Conservation (phyloP, 768 basidiomycete genomes). For the Russula sp. region DNA sequence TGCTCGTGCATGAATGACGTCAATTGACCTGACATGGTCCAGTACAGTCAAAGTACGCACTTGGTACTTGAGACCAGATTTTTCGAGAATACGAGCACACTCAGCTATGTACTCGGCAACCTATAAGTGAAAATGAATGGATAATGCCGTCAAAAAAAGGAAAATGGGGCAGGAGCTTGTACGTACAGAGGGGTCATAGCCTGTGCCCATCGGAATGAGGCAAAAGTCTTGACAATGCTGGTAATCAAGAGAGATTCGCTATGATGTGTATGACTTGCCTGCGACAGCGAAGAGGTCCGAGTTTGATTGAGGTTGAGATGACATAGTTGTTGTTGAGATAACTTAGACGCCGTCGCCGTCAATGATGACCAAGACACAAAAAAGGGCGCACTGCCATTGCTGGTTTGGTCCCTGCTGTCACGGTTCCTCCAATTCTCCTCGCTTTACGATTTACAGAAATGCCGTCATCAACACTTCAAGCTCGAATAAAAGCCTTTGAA, state of each 20-base stretch:
- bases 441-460: not conserved
- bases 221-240: constrained; percentile 65
- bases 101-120: constrained; percentile 76
- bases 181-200: constrained; percentile 54
- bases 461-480: constrained; percentile 22
- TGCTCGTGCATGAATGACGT: constrained; percentile 27
- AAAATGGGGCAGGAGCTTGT: not conserved
- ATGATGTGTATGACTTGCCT: constrained; percentile 36
- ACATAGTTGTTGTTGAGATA: not conserved
- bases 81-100: constrained; percentile 77
- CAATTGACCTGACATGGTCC: not conserved
- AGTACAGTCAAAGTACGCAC: constrained; percentile 34
- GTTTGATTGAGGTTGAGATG: constrained; percentile 33
- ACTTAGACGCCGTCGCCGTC: not conserved
- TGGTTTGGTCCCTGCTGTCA: no score
- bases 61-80: constrained; percentile 78
- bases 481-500: constrained; percentile 24
- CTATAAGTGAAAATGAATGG: constrained; percentile 30
- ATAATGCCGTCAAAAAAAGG: not conserved
- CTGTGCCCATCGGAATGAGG: constrained; percentile 80
- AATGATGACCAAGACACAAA: not conserved
- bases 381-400: no score
- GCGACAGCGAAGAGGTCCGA: constrained; percentile 70
- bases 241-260: not conserved
- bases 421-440: not conserved